phyloP scores from a whole-genome alignment of 2,329 filamentous ascomycete species.

The Venturia nashicola region DNA sequence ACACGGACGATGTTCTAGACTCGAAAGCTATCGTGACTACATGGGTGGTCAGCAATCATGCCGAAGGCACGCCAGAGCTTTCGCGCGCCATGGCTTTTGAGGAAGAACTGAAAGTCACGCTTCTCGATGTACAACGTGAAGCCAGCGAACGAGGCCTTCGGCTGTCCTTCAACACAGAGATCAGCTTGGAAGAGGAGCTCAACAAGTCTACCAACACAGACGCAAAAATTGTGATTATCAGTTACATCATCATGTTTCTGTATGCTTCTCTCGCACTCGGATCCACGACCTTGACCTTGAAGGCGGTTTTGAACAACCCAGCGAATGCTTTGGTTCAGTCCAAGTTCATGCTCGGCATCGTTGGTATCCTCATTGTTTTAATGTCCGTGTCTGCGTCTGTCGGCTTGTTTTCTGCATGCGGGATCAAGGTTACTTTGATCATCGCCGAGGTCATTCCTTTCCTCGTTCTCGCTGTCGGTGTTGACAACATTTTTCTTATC shows the following conservation, averaged over 20 bases:
- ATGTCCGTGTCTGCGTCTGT: constrained; percentile 97
- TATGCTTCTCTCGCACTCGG: constrained; percentile 90
- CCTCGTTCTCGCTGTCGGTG: constrained; percentile 87
- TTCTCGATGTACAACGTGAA: constrained; percentile 70
- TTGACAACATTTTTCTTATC: constrained; percentile 98
- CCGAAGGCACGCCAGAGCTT: constrained; percentile 59
- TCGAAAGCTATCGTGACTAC: constrained; percentile 76
- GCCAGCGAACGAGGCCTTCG: constrained; percentile 66
- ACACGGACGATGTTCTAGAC: constrained; percentile 53
- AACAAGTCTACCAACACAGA: constrained; percentile 99
- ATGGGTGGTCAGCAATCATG: constrained; percentile 85
- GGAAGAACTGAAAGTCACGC: constrained; percentile 56
- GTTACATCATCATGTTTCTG: constrained; percentile 97
- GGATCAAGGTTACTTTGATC: constrained; percentile 90
- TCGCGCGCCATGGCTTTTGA: constrained; percentile 82
- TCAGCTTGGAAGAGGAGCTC: constrained; percentile 86
- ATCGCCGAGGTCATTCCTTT: constrained; percentile 98
- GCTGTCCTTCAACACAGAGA: constrained; percentile 89
- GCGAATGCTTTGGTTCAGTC: constrained; percentile 81
- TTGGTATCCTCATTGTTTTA: constrained; percentile 86
- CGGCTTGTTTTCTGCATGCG: constrained; percentile 81
- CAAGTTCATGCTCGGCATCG: constrained; percentile 90
- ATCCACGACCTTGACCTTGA: constrained; percentile 68
- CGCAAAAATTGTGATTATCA: constrained; percentile 90
- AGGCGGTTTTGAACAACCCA: constrained; percentile 69